Conservation (phyloP, 1,284 basidiomycete species). For the Albatrellus sp. region DNA sequence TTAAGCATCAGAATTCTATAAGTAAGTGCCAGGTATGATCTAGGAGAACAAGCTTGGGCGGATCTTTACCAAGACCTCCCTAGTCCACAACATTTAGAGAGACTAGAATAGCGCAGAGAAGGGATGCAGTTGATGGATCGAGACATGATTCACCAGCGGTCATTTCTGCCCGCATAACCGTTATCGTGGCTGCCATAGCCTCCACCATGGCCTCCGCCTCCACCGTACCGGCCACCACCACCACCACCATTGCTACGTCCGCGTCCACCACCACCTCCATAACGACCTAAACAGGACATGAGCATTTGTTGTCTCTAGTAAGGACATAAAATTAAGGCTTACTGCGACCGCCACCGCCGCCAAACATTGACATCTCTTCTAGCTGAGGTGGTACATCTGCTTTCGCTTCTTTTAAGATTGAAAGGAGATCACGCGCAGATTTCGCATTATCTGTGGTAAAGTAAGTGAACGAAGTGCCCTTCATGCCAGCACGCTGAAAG, state of each 20-base stretch:
- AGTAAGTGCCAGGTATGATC: no score
- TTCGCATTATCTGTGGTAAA: slow-evolving; percentile 94
- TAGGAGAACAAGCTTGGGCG: no score
- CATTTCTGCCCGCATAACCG: slow-evolving; percentile 20
- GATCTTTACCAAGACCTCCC: neutral
- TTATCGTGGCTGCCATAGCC: slow-evolving; percentile 5
- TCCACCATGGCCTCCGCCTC: slow-evolving; percentile 12
- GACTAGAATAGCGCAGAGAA: slow-evolving; percentile 3
- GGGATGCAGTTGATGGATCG: neutral
- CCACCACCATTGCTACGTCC: slow-evolving; percentile 28
- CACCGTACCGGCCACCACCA: slow-evolving; percentile 19
- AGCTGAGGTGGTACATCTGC: slow-evolving; percentile 81
- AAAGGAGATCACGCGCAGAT: slow-evolving; percentile 83
- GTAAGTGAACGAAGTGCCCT: slow-evolving; percentile 90
- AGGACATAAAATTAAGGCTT: slow-evolving; percentile 14
- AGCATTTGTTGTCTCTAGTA: slow-evolving; percentile 3
- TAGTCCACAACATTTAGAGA: slow-evolving; percentile 1
- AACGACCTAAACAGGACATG: slow-evolving; percentile 32
- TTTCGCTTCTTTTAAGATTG: slow-evolving; percentile 86
- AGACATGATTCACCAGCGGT: slow-evolving; percentile 28
- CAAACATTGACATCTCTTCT: slow-evolving; percentile 86
- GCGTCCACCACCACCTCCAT: slow-evolving; percentile 38
- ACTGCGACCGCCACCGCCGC: slow-evolving; percentile 68
- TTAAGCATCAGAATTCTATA: no score
- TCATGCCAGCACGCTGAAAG: slow-evolving; percentile 73